Conservation (phyloP, 2,329 filamentous ascomycete genomes). For the Colletotrichum spaethianum region DNA sequence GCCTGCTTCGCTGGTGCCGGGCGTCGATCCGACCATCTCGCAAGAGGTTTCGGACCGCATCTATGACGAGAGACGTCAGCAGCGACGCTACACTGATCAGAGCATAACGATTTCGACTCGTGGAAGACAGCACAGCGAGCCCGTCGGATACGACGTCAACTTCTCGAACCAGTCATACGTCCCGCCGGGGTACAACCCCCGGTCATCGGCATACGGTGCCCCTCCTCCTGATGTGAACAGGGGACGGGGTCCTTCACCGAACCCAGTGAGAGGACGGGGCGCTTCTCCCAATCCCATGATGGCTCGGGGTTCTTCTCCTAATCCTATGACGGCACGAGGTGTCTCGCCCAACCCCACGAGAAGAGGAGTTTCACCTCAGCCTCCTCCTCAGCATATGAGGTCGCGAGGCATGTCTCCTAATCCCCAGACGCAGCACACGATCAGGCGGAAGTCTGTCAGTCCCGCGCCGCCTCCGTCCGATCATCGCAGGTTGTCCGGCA, state of each 20-base stretch:
- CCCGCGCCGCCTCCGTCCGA: constrained; percentile 71
- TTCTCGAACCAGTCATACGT: constrained; percentile 50
- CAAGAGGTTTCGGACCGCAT: constrained; percentile 72
- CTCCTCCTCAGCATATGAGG: constrained; percentile 55
- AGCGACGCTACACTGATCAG: constrained; percentile 60
- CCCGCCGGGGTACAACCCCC: constrained; percentile 61
- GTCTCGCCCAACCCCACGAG: constrained; percentile 64
- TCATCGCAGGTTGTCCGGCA: constrained; percentile 68
- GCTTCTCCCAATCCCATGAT: constrained; percentile 58
- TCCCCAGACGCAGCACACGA: constrained; percentile 65
- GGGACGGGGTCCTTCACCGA: constrained; percentile 56
- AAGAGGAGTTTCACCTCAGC: constrained; percentile 34
- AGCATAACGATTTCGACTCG: constrained; percentile 58
- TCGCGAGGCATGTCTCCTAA: constrained; percentile 59
- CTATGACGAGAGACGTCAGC: constrained; percentile 66
- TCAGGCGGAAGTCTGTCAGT: constrained; percentile 81
- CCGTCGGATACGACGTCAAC: constrained; percentile 16
- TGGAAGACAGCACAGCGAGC: constrained; percentile 55
- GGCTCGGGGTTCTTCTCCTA: constrained; percentile 48
- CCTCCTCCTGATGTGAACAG: constrained; percentile 46
- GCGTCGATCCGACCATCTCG: constrained; percentile 69
- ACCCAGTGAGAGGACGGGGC: constrained; percentile 47
- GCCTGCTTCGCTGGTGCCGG: constrained; percentile 73
- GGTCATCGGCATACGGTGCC: constrained; percentile 54
- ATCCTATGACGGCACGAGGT: constrained; percentile 57